These are phyloP conservation scores for Vitis cinerea DNA, from an alignment of 164 flowering plant genomes.

Conservation along the genomic window DNA sequence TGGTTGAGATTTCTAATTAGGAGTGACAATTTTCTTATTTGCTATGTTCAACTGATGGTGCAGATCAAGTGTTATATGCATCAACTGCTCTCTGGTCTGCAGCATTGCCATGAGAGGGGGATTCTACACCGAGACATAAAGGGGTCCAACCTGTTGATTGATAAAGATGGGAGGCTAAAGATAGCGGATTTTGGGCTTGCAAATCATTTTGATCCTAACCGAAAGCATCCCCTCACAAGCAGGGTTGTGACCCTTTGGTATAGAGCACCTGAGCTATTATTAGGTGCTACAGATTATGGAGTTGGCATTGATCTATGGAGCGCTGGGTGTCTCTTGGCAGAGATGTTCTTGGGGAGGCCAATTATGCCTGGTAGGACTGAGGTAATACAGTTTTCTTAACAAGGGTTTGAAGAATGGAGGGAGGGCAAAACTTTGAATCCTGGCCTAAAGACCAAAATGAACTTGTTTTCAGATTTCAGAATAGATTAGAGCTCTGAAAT, in stretches of 20 bases:
- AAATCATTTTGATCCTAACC: conserved; percentile 28
- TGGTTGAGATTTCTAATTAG: background rate
- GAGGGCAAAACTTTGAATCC: too few relatives aligned
- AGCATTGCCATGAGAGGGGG: conserved; percentile 61
- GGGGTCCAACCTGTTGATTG: conserved; percentile 55
- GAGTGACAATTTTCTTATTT: background rate
- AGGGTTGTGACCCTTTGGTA: conserved; percentile 66
- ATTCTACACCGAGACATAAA: conserved; percentile 55
- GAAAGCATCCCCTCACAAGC: conserved; percentile 41
- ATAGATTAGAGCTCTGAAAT: background rate
- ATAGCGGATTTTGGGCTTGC: conserved; percentile 64
- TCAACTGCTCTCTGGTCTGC: conserved; percentile 53
- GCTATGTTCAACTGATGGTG: background rate
- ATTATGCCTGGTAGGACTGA: conserved; percentile 55
- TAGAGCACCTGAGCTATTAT: conserved; percentile 49
- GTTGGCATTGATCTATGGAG: conserved; percentile 67
- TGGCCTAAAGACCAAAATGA: background rate
- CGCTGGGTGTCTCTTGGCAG: conserved; percentile 60
- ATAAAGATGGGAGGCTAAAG: conserved; percentile 46
- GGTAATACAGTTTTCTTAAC: conserved; percentile 23
- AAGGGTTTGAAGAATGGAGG: background rate
- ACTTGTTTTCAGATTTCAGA: background rate
- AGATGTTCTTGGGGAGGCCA: conserved; percentile 52
- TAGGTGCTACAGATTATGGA: conserved; percentile 55
- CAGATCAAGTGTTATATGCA: conserved; percentile 58